A percentile compares a stretch with the other conserved stretches of the same genome.
Conservation (phyloP, 768 basidiomycete genomes). For the Hericium alpestre region DNA sequence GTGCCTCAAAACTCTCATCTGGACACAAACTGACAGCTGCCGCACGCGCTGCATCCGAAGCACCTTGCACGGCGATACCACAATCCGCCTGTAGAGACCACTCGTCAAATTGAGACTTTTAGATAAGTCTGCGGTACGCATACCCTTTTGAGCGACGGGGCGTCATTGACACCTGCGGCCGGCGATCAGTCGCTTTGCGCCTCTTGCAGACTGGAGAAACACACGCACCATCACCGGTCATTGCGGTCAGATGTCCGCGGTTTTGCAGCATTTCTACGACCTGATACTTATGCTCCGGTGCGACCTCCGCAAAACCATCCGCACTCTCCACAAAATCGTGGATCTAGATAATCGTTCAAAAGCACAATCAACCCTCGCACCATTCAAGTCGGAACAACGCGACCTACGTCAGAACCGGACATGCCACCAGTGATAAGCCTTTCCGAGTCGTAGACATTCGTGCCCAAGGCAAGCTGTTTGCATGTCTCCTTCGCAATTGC, state of each 20-base stretch:
- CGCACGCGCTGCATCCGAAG: conserved; percentile 29
- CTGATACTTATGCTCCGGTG: conserved; percentile 31
- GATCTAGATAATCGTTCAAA: conserved; percentile 12
- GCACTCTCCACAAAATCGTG: conserved; percentile 37
- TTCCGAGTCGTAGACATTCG: conserved; percentile 36
- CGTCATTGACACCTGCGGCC: conserved; percentile 18
- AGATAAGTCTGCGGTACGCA: conserved; percentile 7
- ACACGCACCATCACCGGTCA: conserved; percentile 30
- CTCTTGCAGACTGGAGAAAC: not conserved
- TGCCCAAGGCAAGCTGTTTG: conserved; percentile 32
- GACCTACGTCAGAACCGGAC: conserved; percentile 27
- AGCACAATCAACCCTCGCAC: not conserved
- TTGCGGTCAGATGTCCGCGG: conserved; percentile 31
- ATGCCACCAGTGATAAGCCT: conserved; percentile 32
- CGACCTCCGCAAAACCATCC: conserved; percentile 42
- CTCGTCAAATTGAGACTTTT: conserved; percentile 8
- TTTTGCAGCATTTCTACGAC: conserved; percentile 30
- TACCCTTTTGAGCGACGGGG: conserved; percentile 24
- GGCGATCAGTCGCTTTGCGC: conserved; percentile 6
- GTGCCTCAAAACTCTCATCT: not conserved
- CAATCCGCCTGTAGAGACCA: conserved; percentile 18
- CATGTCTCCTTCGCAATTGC: conserved; percentile 39
- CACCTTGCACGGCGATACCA: conserved; percentile 34
- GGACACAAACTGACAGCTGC: conserved; percentile 18
- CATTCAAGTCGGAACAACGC: not conserved